Evolutionary conservation across 148 eudicot species (phyloP).

Genomic region (Vaccinium macrocarpon): DNA sequence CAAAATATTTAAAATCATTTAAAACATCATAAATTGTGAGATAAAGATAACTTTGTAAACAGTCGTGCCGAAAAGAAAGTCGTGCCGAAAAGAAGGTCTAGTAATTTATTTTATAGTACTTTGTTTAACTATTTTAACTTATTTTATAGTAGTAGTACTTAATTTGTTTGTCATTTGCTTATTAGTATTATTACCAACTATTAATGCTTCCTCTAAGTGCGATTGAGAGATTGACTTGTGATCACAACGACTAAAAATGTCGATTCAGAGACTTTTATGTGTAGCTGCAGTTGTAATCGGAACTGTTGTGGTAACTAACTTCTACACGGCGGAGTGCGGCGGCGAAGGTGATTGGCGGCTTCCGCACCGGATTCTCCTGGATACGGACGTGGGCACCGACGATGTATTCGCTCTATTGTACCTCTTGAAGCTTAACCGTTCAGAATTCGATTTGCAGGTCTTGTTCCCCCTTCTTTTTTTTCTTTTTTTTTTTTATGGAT

Average conservation of each 20-base stretch:
- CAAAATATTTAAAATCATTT: too few species aligned
- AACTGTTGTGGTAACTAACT: conserved; percentile 9
- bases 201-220: not conserved
- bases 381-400: conserved; percentile 53
- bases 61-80: too few species aligned
- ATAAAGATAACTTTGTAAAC: too few species aligned
- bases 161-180: too few species aligned
- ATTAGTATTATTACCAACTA: not conserved
- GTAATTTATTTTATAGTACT: too few species aligned
- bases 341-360: not conserved
- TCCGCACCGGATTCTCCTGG: conserved; percentile 39
- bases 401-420: conserved; percentile 52
- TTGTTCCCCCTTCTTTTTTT: too few species aligned
- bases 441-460: conserved; percentile 56
- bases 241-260: conserved; percentile 6
- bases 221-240: not conserved
- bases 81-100: too few species aligned
- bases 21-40: too few species aligned
- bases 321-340: conserved; percentile 9
- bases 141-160: not conserved
- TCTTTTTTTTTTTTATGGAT: too few species aligned
- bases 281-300: not conserved
- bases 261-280: conserved; percentile 9
- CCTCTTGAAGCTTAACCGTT: conserved; percentile 52
- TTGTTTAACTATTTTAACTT: too few species aligned